phyloP scores from a whole-genome alignment of 1,284 basidiomycete genomes.

The Ustanciosporium gigantosporum region DNA sequence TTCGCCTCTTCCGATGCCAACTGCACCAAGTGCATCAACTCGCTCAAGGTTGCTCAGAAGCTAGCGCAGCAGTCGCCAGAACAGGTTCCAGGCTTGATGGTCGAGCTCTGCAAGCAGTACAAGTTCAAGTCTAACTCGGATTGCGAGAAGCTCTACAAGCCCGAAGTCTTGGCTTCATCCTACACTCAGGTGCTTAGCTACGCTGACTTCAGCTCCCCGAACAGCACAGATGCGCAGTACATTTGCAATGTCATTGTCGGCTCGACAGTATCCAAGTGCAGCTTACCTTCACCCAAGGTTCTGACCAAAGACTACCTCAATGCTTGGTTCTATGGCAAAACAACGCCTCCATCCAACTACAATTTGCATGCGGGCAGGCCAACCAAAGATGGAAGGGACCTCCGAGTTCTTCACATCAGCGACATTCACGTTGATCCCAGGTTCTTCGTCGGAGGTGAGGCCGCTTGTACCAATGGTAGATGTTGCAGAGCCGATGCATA shows the following conservation, averaged over 20 bases:
- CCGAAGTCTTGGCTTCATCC: constrained; percentile 36
- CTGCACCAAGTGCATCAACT: constrained; percentile 70
- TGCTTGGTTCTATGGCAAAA: constrained; percentile 49
- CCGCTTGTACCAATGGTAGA: constrained; percentile 72
- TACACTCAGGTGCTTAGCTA: constrained; percentile 57
- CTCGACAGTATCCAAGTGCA: constrained; percentile 29
- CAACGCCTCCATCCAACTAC: constrained; percentile 17
- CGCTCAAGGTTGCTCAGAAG: constrained; percentile 71
- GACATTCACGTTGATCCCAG: constrained; percentile 81
- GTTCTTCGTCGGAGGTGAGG: constrained; percentile 74
- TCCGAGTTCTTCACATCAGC: constrained; percentile 76
- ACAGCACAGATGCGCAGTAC: constrained; percentile 48
- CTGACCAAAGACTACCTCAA: constrained; percentile 42
- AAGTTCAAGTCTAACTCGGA: constrained; percentile 66
- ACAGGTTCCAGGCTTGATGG: constrained; percentile 68
- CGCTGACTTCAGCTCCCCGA: constrained; percentile 35
- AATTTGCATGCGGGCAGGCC: constrained; percentile 26
- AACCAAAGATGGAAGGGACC: constrained; percentile 65
- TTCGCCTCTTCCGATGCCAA: constrained; percentile 58
- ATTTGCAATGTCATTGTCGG: constrained; percentile 51
- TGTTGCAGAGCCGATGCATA: constrained; percentile 72
- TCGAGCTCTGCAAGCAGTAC: constrained; percentile 70
- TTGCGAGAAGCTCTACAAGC: constrained; percentile 41
- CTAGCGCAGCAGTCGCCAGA: constrained; percentile 71
- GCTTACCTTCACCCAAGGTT: constrained; percentile 29